Percentiles rank a stretch among this genome's conserved stretches.
phyloP scores from a whole-genome alignment of 345 rosid genomes.

The Orychophragmus violaceus region DNA sequence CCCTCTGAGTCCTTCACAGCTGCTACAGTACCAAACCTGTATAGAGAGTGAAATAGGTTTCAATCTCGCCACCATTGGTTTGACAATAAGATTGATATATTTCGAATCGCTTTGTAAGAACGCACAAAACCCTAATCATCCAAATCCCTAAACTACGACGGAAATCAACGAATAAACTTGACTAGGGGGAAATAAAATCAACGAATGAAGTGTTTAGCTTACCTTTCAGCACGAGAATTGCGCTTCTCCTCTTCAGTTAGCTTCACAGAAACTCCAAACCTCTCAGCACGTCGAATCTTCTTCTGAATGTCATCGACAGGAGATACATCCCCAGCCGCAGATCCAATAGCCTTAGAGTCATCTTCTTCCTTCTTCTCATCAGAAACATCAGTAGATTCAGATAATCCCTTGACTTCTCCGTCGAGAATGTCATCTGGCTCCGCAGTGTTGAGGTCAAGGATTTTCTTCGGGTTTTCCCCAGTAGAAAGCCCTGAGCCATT shows the following conservation, averaged over 20 bases:
- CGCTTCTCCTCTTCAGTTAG: constrained; percentile 89
- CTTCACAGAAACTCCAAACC: constrained; percentile 75
- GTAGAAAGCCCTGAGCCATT: constrained; percentile 1
- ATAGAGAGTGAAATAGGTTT: neutral
- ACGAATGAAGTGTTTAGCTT: neutral
- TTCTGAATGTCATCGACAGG: constrained; percentile 41
- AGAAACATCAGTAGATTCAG: neutral
- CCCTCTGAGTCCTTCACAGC: constrained; percentile 33
- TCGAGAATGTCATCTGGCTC: constrained; percentile 24
- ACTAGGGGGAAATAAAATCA: neutral
- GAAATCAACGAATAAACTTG: neutral
- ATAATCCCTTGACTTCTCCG: constrained; percentile 17
- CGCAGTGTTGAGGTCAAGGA: constrained; percentile 32
- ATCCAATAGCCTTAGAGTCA: constrained; percentile 30
- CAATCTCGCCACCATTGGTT: neutral
- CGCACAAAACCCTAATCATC: constrained; percentile 18
- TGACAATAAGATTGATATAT: neutral
- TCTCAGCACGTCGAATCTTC: constrained; percentile 92
- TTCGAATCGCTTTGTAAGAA: neutral
- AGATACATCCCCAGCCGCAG: constrained; percentile 26
- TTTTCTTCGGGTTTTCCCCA: constrained; percentile 36
- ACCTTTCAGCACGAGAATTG: constrained; percentile 92
- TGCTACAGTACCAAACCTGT: constrained; percentile 69
- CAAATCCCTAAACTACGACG: neutral
- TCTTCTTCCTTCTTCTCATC: constrained; percentile 31